Conservation (phyloP, 805 yeast species). For the Kurtzmaniella cleridarum region DNA sequence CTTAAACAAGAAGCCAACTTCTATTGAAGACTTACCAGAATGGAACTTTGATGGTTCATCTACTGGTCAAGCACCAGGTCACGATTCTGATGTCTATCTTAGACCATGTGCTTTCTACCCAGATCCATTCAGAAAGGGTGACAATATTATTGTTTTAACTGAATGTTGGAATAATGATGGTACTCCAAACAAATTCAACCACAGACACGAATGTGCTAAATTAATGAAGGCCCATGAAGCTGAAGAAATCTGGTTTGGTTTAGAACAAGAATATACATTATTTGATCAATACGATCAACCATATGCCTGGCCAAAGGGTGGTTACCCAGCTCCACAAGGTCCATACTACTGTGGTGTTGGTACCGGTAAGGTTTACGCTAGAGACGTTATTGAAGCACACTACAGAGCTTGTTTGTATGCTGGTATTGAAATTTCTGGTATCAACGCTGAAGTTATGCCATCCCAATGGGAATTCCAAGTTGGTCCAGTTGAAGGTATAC, state of each 20-base stretch:
- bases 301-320: slow-evolving; percentile 99
- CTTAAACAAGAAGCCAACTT: slow-evolving; percentile 57
- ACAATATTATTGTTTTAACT: slow-evolving; percentile 88
- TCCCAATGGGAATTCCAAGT: slow-evolving; percentile 99
- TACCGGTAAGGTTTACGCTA: slow-evolving; percentile 94
- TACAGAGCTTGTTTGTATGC: slow-evolving; percentile 96
- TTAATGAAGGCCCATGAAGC: slow-evolving; percentile 86
- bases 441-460: slow-evolving; percentile 99
- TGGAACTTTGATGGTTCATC: slow-evolving; percentile 99
- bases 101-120: slow-evolving; percentile 94
- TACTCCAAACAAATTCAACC: slow-evolving; percentile 97
- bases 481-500: slow-evolving; percentile 94
- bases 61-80: slow-evolving; percentile 97
- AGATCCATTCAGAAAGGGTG: slow-evolving; percentile 98
- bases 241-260: slow-evolving; percentile 92
- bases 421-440: slow-evolving; percentile 88
- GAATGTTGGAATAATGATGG: slow-evolving; percentile 99
- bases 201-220: slow-evolving; percentile 94
- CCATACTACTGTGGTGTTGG: slow-evolving; percentile 99
- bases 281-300: slow-evolving; percentile 86
- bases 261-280: slow-evolving; percentile 97
- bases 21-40: slow-evolving; percentile 87
- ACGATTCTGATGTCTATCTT: slow-evolving; percentile 90
- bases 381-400: slow-evolving; percentile 98
- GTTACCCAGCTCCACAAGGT: slow-evolving; percentile 99